Percentiles rank a stretch among this genome's conserved stretches.
Conservation (phyloP, 129 eudicot genomes). For the Lactuca sativa region DNA sequence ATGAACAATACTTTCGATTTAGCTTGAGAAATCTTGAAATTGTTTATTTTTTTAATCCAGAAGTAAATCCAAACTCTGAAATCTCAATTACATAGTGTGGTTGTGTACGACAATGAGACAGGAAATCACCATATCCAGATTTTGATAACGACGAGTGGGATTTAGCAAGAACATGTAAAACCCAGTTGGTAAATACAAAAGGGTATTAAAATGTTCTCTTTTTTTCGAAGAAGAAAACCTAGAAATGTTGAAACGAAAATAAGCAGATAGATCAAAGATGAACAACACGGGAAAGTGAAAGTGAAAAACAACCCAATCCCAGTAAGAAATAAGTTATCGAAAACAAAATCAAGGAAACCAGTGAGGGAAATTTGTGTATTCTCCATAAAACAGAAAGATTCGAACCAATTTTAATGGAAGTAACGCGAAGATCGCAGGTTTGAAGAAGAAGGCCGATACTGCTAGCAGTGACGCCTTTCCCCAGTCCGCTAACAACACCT, state of each 20-base stretch:
- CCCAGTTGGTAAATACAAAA: conserved; percentile 3
- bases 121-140: conserved; percentile 13
- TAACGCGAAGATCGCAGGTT: conserved; percentile 79
- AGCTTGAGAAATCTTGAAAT: conserved; percentile 12
- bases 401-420: conserved; percentile 80
- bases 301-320: neutral
- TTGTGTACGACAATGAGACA: conserved; percentile 28
- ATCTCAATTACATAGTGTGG: conserved; percentile 19
- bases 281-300: neutral
- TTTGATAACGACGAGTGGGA: conserved; percentile 8
- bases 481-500: conserved; percentile 87
- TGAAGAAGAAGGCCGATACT: conserved; percentile 89
- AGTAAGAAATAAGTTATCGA: neutral
- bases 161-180: conserved; percentile 24
- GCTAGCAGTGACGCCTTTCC: conserved; percentile 96
- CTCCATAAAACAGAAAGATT: neutral
- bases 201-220: neutral
- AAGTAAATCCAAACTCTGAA: conserved; percentile 4
- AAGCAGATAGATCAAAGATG: conserved; percentile 23
- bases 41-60: conserved; percentile 3
- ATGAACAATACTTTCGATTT: neutral
- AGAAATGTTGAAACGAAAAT: neutral
- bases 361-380: neutral
- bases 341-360: neutral
- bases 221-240: neutral